Conservation (phyloP, 331 rosid species). For the Phaseolus coccineus region DNA sequence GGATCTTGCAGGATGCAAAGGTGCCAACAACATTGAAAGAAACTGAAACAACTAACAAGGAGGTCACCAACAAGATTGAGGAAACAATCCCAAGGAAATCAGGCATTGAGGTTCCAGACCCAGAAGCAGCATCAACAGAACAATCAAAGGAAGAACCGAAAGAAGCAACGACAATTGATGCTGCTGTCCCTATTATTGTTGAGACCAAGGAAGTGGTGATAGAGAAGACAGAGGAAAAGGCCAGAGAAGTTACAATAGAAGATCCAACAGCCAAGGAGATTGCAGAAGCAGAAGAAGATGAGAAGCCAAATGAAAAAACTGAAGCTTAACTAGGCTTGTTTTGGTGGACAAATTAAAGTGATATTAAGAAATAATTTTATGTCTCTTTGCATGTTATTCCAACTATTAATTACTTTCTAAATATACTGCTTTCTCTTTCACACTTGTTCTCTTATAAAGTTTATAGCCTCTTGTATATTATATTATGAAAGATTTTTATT, state of each 20-base stretch:
- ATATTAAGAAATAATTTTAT: neutral
- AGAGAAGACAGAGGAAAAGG: conserved; percentile 9
- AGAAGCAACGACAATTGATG: conserved; percentile 16
- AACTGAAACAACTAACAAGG: neutral
- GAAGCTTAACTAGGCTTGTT: conserved; percentile 32
- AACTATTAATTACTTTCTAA: conserved; percentile 35
- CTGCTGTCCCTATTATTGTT: neutral
- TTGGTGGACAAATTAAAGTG: neutral
- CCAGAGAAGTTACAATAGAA: neutral
- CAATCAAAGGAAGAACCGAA: neutral
- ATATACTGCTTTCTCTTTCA: conserved; percentile 8
- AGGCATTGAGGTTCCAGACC: neutral
- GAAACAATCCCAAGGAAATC: neutral
- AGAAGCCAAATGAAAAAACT: conserved; percentile 31
- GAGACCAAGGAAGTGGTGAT: conserved; percentile 38
- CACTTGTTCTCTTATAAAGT: no score
- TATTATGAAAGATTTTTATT: no score
- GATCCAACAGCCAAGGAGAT: neutral
- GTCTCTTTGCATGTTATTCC: conserved; percentile 23
- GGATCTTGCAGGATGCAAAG: neutral
- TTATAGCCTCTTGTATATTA: no score
- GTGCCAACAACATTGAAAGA: neutral
- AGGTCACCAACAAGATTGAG: neutral
- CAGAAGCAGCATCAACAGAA: no score
- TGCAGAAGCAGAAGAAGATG: neutral